Evolutionary conservation across 352 stramenopile species (phyloP).

Genomic region (Globisporangium carolinianum): DNA sequence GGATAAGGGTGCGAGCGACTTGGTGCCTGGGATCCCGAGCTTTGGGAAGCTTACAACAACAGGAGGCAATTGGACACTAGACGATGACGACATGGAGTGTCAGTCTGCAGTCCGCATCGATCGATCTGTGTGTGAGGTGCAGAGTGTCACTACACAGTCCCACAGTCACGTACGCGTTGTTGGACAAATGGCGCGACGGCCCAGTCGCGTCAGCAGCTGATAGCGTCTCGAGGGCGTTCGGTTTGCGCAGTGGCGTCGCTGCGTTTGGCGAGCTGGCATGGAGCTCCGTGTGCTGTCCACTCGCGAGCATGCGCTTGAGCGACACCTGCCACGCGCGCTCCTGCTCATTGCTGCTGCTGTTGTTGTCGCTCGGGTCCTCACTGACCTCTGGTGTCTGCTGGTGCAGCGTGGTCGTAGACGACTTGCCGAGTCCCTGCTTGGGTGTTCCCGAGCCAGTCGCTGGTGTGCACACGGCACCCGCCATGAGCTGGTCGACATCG

Average conservation of each 20-base stretch:
- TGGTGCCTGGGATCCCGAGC: conserved; percentile 43
- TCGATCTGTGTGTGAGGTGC: no score
- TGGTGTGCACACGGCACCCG: no score
- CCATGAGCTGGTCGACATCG: neutral
- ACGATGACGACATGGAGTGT: no score
- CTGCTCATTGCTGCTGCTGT: neutral
- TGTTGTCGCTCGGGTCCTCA: neutral
- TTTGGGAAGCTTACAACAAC: conserved; percentile 44
- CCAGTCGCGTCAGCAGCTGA: neutral
- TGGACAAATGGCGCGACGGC: neutral
- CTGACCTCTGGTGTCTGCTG: neutral
- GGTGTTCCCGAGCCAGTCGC: no score
- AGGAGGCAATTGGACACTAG: conserved; percentile 10
- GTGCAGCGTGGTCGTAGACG: neutral
- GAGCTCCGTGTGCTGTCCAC: conserved; percentile 16
- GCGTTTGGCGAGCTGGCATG: neutral
- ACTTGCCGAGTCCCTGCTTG: neutral
- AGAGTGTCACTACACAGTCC: no score
- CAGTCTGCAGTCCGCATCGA: no score
- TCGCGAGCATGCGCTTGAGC: conserved; percentile 48
- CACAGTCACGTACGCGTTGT: conserved; percentile 1
- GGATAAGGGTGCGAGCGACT: conserved; percentile 14
- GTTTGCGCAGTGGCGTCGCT: neutral
- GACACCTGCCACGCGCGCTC: conserved; percentile 48
- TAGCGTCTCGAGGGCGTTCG: no score